Percentiles rank a stretch among this genome's conserved stretches.
phyloP scores from a whole-genome alignment of 176 grass and related monocot species.

The bread wheat (Triticum aestivum) region DNA sequence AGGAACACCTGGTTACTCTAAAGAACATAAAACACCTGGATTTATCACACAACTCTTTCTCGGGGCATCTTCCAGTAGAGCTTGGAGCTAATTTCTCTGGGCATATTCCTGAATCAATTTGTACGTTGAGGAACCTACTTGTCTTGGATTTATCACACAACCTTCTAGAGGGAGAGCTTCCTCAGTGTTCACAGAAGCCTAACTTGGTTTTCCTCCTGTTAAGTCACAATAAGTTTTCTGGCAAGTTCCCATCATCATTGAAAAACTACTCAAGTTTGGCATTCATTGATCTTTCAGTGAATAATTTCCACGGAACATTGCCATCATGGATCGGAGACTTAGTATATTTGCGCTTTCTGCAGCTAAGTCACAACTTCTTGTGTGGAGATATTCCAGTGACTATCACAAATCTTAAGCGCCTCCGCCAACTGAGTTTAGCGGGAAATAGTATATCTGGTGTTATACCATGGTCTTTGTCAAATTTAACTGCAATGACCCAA shows the following conservation, averaged over 20 bases:
- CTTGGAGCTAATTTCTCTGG: conserved; percentile 16
- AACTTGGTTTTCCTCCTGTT: neutral
- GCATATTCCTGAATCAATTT: conserved; percentile 20
- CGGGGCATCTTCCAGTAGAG: neutral
- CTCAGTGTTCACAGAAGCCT: neutral
- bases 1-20: neutral
- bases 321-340: conserved; percentile 30
- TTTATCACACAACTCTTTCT: conserved; percentile 3
- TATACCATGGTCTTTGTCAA: conserved; percentile 5
- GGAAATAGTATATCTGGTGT: conserved; percentile 28
- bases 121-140: neutral
- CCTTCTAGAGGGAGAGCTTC: neutral
- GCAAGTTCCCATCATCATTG: conserved; percentile 22
- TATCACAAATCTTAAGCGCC: neutral
- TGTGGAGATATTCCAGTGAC: conserved; percentile 6
- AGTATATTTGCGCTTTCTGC: neutral
- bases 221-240: conserved; percentile 19
- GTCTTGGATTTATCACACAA: conserved; percentile 19
- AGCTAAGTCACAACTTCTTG: conserved; percentile 32
- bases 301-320: conserved; percentile 17
- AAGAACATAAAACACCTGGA: neutral
- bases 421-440: conserved; percentile 24
- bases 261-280: neutral
- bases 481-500: conserved; percentile 16
- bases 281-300: conserved; percentile 24